These are phyloP conservation scores for Aureobasidium namibiae DNA, from an alignment of 2,329 filamentous ascomycete genomes.

Conservation along the genomic window DNA sequence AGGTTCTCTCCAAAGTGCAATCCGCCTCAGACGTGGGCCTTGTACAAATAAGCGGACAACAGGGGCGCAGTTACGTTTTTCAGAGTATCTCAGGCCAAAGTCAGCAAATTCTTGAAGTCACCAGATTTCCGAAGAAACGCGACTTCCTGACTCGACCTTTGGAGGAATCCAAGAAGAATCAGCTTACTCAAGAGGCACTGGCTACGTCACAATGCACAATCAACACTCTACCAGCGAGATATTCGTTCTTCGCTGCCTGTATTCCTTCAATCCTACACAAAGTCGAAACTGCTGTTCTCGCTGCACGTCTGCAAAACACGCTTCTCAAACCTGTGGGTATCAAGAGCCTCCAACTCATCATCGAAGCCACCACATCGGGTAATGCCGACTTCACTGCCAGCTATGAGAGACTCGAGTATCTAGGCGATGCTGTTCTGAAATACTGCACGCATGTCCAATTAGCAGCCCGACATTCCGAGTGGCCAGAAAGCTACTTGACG, in stretches of 20 bases:
- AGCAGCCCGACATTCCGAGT: constrained; percentile 49
- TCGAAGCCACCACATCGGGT: constrained; percentile 63
- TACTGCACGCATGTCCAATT: constrained; percentile 61
- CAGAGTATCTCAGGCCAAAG: constrained; percentile 3
- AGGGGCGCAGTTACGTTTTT: constrained; percentile 17
- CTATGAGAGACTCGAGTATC: constrained; percentile 79
- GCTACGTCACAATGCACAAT: constrained; percentile 41
- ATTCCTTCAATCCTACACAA: constrained; percentile 66
- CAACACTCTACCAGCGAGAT: constrained; percentile 37
- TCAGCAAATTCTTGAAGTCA: constrained; percentile 7
- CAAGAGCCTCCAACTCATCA: constrained; percentile 46
- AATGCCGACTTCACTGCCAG: constrained; percentile 52
- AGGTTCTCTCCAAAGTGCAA: neutral
- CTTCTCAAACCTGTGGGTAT: constrained; percentile 49
- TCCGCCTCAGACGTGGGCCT: constrained; percentile 15
- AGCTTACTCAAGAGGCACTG: constrained; percentile 21
- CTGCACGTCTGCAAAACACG: constrained; percentile 49
- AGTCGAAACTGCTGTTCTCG: constrained; percentile 58
- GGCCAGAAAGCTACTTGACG: constrained; percentile 71
- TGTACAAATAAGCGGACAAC: constrained; percentile 15
- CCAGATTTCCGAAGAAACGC: constrained; percentile 44
- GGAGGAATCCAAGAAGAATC: constrained; percentile 8
- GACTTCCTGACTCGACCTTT: constrained; percentile 49
- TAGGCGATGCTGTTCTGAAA: constrained; percentile 81
- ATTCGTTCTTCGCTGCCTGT: constrained; percentile 48